Conservation (phyloP, 2,329 filamentous ascomycete genomes). For the Epichloe glyceriae region DNA sequence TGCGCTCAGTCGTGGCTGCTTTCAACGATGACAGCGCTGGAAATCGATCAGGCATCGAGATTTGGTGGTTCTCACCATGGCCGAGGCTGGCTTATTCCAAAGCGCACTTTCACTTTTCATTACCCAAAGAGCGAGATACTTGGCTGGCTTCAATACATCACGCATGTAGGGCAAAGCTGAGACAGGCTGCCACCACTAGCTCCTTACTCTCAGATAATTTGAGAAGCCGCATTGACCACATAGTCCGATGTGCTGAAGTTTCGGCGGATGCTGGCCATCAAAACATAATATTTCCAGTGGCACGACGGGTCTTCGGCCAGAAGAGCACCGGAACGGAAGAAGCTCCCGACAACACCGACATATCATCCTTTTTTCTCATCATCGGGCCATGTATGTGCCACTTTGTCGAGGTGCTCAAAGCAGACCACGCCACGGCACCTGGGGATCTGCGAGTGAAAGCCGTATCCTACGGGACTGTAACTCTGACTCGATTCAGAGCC, state of each 20-base stretch:
- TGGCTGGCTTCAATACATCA: conserved; percentile 35
- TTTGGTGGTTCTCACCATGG: conserved; percentile 40
- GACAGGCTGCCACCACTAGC: conserved; percentile 21
- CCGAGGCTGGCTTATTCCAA: conserved; percentile 33
- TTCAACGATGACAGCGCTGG: conserved; percentile 38
- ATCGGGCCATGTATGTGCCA: conserved; percentile 41
- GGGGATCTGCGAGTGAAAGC: conserved; percentile 36
- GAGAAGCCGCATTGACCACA: conserved; percentile 30
- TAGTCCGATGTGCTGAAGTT: conserved; percentile 31
- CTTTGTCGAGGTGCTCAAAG: conserved; percentile 35
- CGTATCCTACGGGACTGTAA: conserved; percentile 39
- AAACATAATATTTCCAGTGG: conserved; percentile 37
- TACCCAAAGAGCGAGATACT: conserved; percentile 35
- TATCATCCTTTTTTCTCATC: conserved; percentile 40
- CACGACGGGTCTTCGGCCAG: conserved; percentile 31
- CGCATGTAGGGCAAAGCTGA: conserved; percentile 25
- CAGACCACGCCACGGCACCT: conserved; percentile 26
- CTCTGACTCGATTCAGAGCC: conserved; percentile 36
- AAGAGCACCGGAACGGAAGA: conserved; percentile 30
- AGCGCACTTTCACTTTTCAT: conserved; percentile 34
- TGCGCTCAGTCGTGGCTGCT: conserved; percentile 37
- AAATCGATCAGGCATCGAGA: conserved; percentile 38
- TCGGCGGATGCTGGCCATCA: conserved; percentile 15
- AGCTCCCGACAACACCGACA: conserved; percentile 32
- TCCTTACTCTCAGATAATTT: conserved; percentile 33